Evolutionary conservation across 208 protist species (phyloP).

Genomic region (Histomonas meleagridis): DNA sequence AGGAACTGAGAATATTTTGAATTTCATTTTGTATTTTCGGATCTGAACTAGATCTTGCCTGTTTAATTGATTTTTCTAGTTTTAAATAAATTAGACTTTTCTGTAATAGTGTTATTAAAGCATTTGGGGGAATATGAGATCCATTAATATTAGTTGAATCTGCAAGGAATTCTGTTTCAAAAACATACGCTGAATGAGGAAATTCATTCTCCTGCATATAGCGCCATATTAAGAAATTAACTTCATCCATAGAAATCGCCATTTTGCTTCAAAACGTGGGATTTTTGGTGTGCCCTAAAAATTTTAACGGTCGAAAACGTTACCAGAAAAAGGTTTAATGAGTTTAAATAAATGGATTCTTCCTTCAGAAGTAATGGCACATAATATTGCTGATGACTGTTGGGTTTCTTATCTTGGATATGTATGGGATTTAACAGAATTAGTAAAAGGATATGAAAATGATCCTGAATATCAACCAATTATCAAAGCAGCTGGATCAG

Average conservation of each 20-base stretch:
- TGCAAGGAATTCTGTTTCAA: constrained; percentile 6
- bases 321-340: no score
- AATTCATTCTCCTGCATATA: constrained; percentile 26
- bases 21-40: neutral
- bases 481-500: constrained; percentile 41
- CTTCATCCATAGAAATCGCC: constrained; percentile 3
- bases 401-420: constrained; percentile 47
- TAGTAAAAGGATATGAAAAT: constrained; percentile 25
- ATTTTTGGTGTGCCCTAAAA: no score
- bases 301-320: no score
- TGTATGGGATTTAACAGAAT: constrained; percentile 40
- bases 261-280: constrained; percentile 1
- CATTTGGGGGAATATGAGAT: neutral
- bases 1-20: neutral
- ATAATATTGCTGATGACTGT: constrained; percentile 42
- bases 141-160: neutral
- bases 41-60: neutral
- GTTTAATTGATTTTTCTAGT: neutral
- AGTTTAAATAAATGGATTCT: neutral
- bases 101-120: constrained; percentile 3
- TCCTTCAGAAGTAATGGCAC: constrained; percentile 38
- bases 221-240: constrained; percentile 7
- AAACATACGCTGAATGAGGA: neutral
- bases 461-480: constrained; percentile 39
- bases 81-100: neutral